Evolutionary conservation across 495 filamentous ascomycete species (phyloP), one percentile per base, ranked within the genome.

Genomic region (Glonium stellatum): DNA sequence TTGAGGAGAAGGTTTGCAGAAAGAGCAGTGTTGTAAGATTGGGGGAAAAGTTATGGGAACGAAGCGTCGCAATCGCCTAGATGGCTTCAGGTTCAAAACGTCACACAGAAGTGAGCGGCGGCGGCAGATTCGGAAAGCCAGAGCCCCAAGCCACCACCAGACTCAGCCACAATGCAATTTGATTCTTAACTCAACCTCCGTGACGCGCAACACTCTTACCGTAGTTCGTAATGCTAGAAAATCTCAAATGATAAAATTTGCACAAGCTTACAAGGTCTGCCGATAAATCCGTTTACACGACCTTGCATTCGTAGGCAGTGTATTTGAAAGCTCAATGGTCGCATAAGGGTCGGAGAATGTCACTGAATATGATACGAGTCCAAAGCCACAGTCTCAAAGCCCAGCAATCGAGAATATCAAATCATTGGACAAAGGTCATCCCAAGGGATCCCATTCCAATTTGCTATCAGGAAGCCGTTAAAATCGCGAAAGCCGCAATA

Each of bases 161-260:
- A 22, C 44, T 19, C 44, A 51, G 48, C 48, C 48, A 51, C 19
- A 22, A 51, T 27, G 39, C 39, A 44, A 44, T 51, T 25, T 27
- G 48, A 50, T 50, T 50, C n/a, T 23, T 39, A 8, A 44, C 39
- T 25, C 48, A 31, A 22, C 18, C 21, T 25, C 23, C 21, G 15
- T 22, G 48, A 51, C 48, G 48, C 48, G 48, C 48, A 51, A 51
- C 18, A 2, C 15, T 51, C 18, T 44, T 13, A 18, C 13, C 10
- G 10, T 11, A 44, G 18, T 44, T 11, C 39, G 39, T 44, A 44
- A 44, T 3, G 39, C 39, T 11, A 4, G 13, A 44, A 13, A 11
- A 44, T 3, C 6, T 31, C 27, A 3, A 31, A 31, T 2, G 27
- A 31, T 31, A 6, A 31, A 31, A 31, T 3, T 6, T 31, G 27